A percentile compares a stretch with the other conserved stretches of the same genome.
Evolutionary conservation across 2,329 filamentous ascomycete species (phyloP).

Genomic region (Scolecobasidium constrictum): DNA sequence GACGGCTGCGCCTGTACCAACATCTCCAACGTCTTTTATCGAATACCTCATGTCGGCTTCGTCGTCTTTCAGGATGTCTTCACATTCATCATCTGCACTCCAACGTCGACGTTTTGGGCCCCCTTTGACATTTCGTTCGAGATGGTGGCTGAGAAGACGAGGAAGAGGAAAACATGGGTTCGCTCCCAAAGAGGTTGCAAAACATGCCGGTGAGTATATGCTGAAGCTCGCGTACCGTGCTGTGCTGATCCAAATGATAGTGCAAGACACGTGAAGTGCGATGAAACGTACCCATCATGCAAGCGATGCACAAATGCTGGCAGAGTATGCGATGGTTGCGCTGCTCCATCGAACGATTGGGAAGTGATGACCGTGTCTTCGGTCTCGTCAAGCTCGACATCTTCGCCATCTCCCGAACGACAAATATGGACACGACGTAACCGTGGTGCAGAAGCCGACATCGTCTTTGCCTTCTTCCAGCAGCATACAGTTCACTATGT

Average conservation of each 20-base stretch:
- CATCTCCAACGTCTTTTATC: too few species aligned
- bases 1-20: too few species aligned
- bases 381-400: not conserved
- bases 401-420: not conserved
- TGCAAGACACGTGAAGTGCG: not conserved
- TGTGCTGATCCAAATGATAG: not conserved
- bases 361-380: not conserved
- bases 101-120: too few species aligned
- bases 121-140: too few species aligned
- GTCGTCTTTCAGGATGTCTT: too few species aligned
- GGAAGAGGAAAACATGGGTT: constrained; percentile 6
- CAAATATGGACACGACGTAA: too few species aligned
- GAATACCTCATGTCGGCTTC: too few species aligned
- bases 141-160: not conserved
- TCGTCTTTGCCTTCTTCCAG: not conserved
- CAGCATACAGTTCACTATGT: not conserved
- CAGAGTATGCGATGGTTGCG: not conserved
- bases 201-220: not conserved
- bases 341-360: not conserved
- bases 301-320: not conserved
- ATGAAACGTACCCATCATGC: constrained; percentile 4
- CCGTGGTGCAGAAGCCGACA: not conserved
- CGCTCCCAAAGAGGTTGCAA: constrained; percentile 2
- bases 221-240: not conserved
- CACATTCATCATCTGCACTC: too few species aligned